Evolutionary conservation across 2,329 filamentous ascomycete genomes (phyloP), one percentile per base, ranked within the genome.

Genomic region (Xylaria sp.): DNA sequence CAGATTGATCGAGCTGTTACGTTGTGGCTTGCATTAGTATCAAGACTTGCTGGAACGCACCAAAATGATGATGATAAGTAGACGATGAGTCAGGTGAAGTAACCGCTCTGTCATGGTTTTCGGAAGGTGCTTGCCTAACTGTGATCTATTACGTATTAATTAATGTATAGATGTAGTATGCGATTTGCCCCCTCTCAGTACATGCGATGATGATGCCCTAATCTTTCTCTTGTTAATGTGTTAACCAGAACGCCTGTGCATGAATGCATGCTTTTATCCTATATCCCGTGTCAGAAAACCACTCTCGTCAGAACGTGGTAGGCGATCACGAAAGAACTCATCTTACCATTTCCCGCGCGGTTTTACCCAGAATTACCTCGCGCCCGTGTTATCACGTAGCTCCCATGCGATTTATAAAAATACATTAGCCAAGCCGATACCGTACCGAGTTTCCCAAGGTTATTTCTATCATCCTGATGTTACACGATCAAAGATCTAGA

Each of bases 111-210:
- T 48, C 20, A 6, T 25, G 46, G 6, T 9, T 37, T 25, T 23
- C 34, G 32, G 18, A 25, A n/a, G 8, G 41, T 18, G n/a, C 39
- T 7, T 25, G 39, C 20, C 32, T 37, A 57, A 48, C 8, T 57
- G n/a, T 32, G 32, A 39, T 50, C 32, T 34, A 62, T 66, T 52
- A 54, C 18, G 32, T 15, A 18, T 60, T 28, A 34, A 37, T 23
- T 56, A 57, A 41, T 46, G 44, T 66, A 66, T 39, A 50, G 10
- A 28, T 62, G 54, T 41, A 48, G 32, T 44, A 46, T 46, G 13
- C 15, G 41, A 46, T 46, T 39, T 23, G 51, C n/a, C 23, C 48
- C 50, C 20, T 15, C 25, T 15, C 5, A 34, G 20, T 37, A 20
- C 28, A 55, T 34, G 13, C 20, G 18, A 51, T 37, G 32, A 34